A percentile compares a stretch with the other conserved stretches of the same genome.
Evolutionary conservation across 1,139 yeast species (phyloP).

Genomic region (Zygosaccharomyces sapae): DNA sequence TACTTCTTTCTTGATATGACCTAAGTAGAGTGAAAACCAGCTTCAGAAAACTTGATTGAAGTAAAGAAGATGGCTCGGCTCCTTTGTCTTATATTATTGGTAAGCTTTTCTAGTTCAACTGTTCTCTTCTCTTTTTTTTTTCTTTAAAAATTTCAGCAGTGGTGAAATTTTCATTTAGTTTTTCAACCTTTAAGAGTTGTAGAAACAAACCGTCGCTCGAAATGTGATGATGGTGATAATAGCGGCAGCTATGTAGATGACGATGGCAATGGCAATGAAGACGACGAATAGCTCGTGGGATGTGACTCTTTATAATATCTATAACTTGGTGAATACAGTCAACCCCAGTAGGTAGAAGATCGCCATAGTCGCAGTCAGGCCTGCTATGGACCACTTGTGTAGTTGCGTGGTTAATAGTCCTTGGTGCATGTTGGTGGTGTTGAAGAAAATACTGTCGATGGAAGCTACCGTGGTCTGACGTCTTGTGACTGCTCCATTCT

Average conservation of each 20-base stretch:
- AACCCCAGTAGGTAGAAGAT: conserved; percentile 1
- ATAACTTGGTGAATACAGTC: conserved; percentile 1
- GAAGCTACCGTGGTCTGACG: neutral
- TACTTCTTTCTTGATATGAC: neutral
- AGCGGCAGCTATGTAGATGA: neutral
- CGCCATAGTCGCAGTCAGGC: neutral
- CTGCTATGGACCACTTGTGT: conserved; percentile 3
- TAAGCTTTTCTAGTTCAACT: too few relatives aligned
- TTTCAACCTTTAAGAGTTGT: conserved; percentile 1
- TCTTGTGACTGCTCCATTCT: neutral
- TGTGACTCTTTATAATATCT: neutral
- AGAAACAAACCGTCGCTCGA: conserved; percentile 5
- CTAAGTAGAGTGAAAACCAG: neutral
- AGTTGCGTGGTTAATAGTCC: neutral
- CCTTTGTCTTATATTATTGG: too few relatives aligned
- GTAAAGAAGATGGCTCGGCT: neutral
- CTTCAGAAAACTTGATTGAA: neutral
- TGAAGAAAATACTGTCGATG: neutral
- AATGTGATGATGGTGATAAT: neutral
- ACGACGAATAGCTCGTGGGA: neutral
- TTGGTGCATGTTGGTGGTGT: neutral
- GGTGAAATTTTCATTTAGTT: conserved; percentile 7
- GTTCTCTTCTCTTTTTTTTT: neutral
- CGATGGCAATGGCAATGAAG: neutral
- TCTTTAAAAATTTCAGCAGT: conserved; percentile 3